These are phyloP conservation scores for Trametes maxima DNA, from an alignment of 768 basidiomycete species.

Conservation along the genomic window DNA sequence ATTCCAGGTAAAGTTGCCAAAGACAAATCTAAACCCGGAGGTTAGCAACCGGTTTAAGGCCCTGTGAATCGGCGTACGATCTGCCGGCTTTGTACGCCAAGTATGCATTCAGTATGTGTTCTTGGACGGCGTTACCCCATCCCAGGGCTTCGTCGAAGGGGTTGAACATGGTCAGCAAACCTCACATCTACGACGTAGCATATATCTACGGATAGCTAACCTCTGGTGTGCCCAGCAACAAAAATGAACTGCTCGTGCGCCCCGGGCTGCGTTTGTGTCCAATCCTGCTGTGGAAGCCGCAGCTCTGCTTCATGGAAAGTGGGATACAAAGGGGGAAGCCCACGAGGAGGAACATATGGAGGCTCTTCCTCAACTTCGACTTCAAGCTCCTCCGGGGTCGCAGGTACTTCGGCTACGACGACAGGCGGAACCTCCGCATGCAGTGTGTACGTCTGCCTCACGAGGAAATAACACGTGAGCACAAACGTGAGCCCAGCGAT, in stretches of 20 bases:
- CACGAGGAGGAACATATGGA: not conserved
- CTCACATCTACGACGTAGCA: not conserved
- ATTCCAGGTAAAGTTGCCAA: slow-evolving; percentile 59
- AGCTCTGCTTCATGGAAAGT: not conserved
- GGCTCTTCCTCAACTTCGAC: not conserved
- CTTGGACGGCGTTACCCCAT: slow-evolving; percentile 45
- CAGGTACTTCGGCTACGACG: not conserved
- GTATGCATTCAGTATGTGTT: slow-evolving; percentile 37
- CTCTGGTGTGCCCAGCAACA: slow-evolving; percentile 13
- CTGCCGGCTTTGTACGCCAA: slow-evolving; percentile 39
- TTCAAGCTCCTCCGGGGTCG: not conserved
- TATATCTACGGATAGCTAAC: not conserved
- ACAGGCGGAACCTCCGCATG: not conserved
- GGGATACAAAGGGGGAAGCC: slow-evolving; percentile 2
- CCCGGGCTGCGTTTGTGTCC: not conserved
- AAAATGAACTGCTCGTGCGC: slow-evolving; percentile 6
- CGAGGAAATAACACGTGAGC: not conserved
- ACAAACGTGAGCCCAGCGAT: not conserved
- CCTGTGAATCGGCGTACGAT: slow-evolving; percentile 33
- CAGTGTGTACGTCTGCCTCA: not conserved
- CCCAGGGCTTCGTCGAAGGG: slow-evolving; percentile 23
- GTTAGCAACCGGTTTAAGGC: not conserved
- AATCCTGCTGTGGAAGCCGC: slow-evolving; percentile 7
- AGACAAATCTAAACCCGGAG: slow-evolving; percentile 42
- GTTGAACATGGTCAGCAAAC: not conserved